Conservation (phyloP, 169 alveolate species). For the Plasmodium sp. region DNA sequence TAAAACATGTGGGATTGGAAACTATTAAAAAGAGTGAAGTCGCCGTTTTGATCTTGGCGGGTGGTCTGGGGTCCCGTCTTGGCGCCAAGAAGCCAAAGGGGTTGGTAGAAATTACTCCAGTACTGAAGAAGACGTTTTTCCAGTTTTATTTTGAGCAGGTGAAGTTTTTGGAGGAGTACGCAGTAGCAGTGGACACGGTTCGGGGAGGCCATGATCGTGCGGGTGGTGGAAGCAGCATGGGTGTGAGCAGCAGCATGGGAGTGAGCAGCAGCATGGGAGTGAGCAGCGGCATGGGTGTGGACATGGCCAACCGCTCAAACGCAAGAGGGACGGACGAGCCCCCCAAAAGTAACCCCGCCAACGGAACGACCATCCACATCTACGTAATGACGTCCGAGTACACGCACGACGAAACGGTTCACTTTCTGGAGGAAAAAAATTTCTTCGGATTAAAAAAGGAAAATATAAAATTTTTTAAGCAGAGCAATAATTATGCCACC, state of each 20-base stretch:
- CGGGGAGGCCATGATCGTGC: background rate
- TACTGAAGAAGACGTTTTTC: constrained; percentile 77
- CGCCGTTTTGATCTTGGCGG: constrained; percentile 82
- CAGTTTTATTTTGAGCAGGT: constrained; percentile 80
- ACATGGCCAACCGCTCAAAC: background rate
- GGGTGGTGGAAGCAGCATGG: background rate
- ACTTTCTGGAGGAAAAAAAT: constrained; percentile 68
- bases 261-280: too few relatives aligned
- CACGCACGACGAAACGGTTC: constrained; percentile 74
- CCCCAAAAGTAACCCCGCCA: background rate
- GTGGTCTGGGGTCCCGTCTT: constrained; percentile 82
- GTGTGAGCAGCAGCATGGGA: too few relatives aligned
- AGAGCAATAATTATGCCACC: constrained; percentile 67
- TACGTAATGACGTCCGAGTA: constrained; percentile 81
- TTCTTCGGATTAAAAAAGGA: constrained; percentile 76
- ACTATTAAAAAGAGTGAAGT: constrained; percentile 64
- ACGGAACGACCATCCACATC: constrained; percentile 30
- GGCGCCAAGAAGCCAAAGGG: constrained; percentile 76
- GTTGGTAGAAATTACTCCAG: constrained; percentile 77
- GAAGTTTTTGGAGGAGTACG: constrained; percentile 29
- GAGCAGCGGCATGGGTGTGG: background rate
- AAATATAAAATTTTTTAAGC: constrained; percentile 73
- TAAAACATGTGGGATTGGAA: constrained; percentile 40
- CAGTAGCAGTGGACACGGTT: constrained; percentile 4
- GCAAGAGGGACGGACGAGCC: background rate